Evolutionary conservation across 2,329 filamentous ascomycete genomes (phyloP).

Genomic region (Thermothelomyces thermophilus): DNA sequence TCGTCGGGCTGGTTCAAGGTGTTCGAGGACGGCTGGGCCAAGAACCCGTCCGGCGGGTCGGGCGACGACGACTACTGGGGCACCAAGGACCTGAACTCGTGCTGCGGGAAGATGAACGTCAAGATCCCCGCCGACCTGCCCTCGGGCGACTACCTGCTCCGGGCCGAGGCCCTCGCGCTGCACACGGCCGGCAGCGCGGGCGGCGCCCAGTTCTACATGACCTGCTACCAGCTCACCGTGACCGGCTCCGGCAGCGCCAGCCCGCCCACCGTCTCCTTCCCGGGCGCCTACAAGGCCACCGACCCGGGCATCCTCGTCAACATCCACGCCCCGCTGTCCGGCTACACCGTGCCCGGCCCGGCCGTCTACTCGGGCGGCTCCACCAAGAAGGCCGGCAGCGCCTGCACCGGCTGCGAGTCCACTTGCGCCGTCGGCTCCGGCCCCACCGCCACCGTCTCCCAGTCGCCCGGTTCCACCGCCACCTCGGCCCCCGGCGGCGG

Average conservation of each 20-base stretch:
- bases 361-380: conserved; percentile 36
- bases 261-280: conserved; percentile 33
- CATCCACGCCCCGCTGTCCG: conserved; percentile 37
- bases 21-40: conserved; percentile 39
- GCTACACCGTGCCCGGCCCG: conserved; percentile 40
- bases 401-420: conserved; percentile 35
- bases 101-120: conserved; percentile 37
- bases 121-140: conserved; percentile 30
- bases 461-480: not conserved
- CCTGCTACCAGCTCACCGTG: conserved; percentile 33
- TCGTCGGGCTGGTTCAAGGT: conserved; percentile 47
- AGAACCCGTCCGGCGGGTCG: conserved; percentile 29
- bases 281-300: conserved; percentile 37
- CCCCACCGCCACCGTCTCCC: conserved; percentile 16
- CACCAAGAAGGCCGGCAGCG: conserved; percentile 35
- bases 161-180: conserved; percentile 44
- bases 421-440: conserved; percentile 33
- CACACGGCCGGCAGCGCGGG: conserved; percentile 34
- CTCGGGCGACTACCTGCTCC: conserved; percentile 38
- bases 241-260: conserved; percentile 26
- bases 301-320: conserved; percentile 43
- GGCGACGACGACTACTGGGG: conserved; percentile 42
- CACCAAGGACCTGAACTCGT: conserved; percentile 36
- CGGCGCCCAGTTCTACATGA: conserved; percentile 36
- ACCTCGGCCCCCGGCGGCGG: conserved; percentile 1